Conservation (phyloP, 169 alveolate species). For the Perkinsus olseni region DNA sequence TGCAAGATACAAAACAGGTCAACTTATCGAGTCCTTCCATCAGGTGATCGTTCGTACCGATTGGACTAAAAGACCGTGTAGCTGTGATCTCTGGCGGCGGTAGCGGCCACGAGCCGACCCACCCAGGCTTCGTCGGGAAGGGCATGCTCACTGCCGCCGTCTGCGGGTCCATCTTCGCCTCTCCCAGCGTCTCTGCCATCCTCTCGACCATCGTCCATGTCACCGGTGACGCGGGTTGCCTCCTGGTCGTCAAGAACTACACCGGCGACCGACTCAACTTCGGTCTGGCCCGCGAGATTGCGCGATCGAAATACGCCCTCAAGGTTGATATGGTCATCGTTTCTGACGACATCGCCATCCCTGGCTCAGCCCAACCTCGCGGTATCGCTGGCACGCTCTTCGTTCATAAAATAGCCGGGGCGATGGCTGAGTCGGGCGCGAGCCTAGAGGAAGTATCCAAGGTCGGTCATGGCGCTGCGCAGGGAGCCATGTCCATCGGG, state of each 20-base stretch:
- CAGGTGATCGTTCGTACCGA: not conserved
- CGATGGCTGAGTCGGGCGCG: conserved; percentile 25
- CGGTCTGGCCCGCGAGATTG: conserved; percentile 46
- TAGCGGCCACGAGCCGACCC: conserved; percentile 62
- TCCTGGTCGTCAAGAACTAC: conserved; percentile 48
- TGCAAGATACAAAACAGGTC: not conserved
- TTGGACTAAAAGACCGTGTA: conserved; percentile 22
- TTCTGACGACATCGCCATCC: conserved; percentile 44
- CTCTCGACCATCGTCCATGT: conserved; percentile 19
- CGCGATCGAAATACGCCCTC: conserved; percentile 25
- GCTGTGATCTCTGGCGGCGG: conserved; percentile 57
- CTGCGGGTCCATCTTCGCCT: conserved; percentile 52
- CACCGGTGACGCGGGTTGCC: conserved; percentile 31
- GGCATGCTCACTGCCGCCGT: conserved; percentile 53
- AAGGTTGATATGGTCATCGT: conserved; percentile 45
- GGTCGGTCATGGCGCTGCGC: not conserved
- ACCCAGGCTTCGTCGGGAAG: conserved; percentile 45
- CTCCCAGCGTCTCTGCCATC: conserved; percentile 41
- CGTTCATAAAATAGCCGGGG: conserved; percentile 49
- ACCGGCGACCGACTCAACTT: conserved; percentile 59
- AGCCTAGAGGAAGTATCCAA: not conserved
- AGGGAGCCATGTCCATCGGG: conserved; percentile 8
- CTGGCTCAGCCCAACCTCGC: conserved; percentile 14
- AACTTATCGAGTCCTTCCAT: not conserved
- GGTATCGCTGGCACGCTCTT: conserved; percentile 45